A percentile compares a stretch with the other conserved stretches of the same genome.
phyloP scores from a whole-genome alignment of 2,329 filamentous ascomycete genomes.

The Colletotrichum filicis region DNA sequence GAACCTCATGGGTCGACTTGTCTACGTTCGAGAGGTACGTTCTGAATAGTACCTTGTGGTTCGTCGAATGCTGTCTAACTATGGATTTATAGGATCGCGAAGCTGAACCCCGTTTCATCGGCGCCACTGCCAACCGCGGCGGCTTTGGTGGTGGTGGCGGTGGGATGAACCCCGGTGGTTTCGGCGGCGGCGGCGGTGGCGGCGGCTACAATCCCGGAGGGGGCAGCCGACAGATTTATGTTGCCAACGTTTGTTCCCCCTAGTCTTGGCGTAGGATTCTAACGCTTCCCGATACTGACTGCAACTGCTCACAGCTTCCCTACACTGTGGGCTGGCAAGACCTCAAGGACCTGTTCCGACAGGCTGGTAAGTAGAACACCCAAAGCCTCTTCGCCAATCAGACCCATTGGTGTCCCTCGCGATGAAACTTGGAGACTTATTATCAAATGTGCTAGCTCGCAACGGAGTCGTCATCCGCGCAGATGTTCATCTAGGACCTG shows the following conservation, averaged over 20 bases:
- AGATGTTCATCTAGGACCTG: conserved; percentile 91
- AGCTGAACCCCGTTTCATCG: conserved; percentile 95
- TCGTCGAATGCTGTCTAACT: not conserved
- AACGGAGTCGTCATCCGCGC: conserved; percentile 89
- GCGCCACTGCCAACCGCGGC: conserved; percentile 72
- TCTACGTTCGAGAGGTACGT: conserved; percentile 96
- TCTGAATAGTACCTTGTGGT: not conserved
- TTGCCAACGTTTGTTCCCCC: conserved; percentile 90
- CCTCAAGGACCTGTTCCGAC: conserved; percentile 97
- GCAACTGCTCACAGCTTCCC: conserved; percentile 74
- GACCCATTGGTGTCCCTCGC: conserved; percentile 1
- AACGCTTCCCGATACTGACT: conserved; percentile 41
- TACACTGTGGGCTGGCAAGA: conserved; percentile 99
- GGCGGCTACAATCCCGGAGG: conserved; percentile 61
- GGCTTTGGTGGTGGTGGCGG: conserved; percentile 70
- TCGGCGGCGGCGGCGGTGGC: conserved; percentile 59
- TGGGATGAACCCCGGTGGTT: conserved; percentile 61
- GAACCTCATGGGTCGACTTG: conserved; percentile 96
- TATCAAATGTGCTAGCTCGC: conserved; percentile 50
- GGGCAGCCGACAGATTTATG: conserved; percentile 89
- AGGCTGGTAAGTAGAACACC: conserved; percentile 81
- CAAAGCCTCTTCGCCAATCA: not conserved
- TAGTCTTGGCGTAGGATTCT: conserved; percentile 33
- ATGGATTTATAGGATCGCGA: conserved; percentile 83
- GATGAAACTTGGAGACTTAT: conserved; percentile 20